Evolutionary conservation across 2,329 filamentous ascomycete species (phyloP).

Genomic region (Aspergillus chevalieri): DNA sequence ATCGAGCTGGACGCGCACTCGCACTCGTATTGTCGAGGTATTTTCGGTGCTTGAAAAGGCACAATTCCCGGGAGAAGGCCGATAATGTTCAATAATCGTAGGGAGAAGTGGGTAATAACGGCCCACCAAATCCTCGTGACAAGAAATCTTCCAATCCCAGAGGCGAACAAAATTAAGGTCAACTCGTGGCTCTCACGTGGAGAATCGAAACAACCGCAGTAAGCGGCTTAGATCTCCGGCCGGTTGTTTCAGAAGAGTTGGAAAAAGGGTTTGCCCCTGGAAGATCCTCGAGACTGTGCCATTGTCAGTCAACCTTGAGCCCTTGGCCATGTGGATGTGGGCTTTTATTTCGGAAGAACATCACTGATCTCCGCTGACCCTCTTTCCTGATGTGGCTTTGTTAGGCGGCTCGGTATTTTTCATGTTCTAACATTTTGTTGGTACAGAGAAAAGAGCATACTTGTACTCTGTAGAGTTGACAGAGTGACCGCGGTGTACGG

Average conservation of each 20-base stretch:
- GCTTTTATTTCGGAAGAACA: background rate
- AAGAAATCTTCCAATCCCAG: background rate
- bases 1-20: too few relatives aligned
- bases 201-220: background rate
- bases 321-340: background rate
- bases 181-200: background rate
- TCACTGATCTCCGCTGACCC: background rate
- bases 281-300: too few relatives aligned
- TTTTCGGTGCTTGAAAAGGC: background rate
- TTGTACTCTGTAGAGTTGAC: too few relatives aligned
- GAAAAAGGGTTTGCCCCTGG: too few relatives aligned
- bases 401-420: too few relatives aligned
- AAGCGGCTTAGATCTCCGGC: background rate
- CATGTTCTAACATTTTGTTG: too few relatives aligned
- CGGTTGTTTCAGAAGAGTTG: background rate
- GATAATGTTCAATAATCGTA: background rate
- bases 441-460: too few relatives aligned
- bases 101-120: background rate
- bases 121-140: background rate
- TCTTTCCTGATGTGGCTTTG: too few relatives aligned
- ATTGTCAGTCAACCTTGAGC: too few relatives aligned
- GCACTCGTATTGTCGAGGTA: too few relatives aligned
- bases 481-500: too few relatives aligned
- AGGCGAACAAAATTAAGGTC: background rate
- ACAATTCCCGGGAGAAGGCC: background rate